Evolutionary conservation across 768 basidiomycete species (phyloP).

Genomic region (Phallus indusiatus): DNA sequence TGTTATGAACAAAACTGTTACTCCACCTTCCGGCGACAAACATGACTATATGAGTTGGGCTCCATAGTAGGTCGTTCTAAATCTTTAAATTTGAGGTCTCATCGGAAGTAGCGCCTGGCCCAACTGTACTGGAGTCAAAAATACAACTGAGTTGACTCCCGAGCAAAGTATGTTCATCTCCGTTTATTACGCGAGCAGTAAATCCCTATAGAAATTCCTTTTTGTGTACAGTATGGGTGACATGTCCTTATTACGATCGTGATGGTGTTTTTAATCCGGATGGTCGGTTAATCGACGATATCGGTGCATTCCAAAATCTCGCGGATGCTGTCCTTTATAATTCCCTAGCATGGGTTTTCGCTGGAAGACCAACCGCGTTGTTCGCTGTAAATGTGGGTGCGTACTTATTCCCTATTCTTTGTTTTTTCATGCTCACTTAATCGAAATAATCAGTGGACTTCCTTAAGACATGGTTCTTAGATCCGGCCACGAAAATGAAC

Average conservation of each 20-base stretch:
- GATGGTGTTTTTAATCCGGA: conserved; percentile 63
- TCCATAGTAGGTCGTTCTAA: conserved; percentile 43
- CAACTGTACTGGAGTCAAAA: conserved; percentile 46
- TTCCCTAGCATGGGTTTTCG: conserved; percentile 43
- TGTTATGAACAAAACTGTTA: conserved; percentile 24
- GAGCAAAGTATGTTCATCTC: conserved; percentile 32
- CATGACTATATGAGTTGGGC: conserved; percentile 67
- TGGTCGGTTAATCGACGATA: conserved; percentile 42
- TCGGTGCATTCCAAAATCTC: conserved; percentile 43
- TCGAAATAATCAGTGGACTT: conserved; percentile 21
- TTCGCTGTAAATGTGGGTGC: conserved; percentile 34
- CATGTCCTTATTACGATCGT: conserved; percentile 43
- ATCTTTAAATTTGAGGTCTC: neutral
- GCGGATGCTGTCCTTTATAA: conserved; percentile 57
- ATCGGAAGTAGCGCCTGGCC: conserved; percentile 33
- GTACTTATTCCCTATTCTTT: neutral
- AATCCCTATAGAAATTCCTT: neutral
- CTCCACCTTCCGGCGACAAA: conserved; percentile 32
- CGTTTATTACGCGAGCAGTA: neutral
- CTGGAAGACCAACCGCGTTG: conserved; percentile 20
- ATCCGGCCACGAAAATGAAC: conserved; percentile 48
- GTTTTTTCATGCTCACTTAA: neutral
- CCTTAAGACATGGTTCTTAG: conserved; percentile 53
- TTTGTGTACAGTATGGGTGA: conserved; percentile 39
- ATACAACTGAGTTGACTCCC: conserved; percentile 45